Evolutionary conservation across 495 filamentous ascomycete genomes (phyloP).

Genomic region (Xylaria palmicola): DNA sequence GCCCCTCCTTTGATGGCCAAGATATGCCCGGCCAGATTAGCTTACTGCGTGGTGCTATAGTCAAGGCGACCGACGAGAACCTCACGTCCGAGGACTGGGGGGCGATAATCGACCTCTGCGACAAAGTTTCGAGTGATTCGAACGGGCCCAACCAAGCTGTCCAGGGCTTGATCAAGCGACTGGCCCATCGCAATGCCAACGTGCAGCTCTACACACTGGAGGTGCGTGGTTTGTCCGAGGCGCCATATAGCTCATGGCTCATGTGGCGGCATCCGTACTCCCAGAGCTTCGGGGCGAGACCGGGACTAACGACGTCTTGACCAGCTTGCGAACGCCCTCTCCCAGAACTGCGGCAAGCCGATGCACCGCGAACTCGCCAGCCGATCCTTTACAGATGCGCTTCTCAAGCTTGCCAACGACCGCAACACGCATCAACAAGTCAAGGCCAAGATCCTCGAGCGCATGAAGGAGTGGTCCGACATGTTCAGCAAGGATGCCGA

Average conservation of each 20-base stretch:
- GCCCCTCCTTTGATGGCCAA: neutral
- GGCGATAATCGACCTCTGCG: constrained; percentile 97
- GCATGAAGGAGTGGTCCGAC: constrained; percentile 93
- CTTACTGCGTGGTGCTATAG: constrained; percentile 43
- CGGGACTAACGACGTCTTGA: neutral
- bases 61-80: constrained; percentile 98
- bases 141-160: constrained; percentile 86
- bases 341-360: constrained; percentile 88
- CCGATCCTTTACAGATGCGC: constrained; percentile 91
- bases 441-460: constrained; percentile 93
- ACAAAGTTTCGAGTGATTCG: constrained; percentile 66
- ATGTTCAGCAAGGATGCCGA: constrained; percentile 91
- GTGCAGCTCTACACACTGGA: constrained; percentile 99
- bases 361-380: constrained; percentile 94
- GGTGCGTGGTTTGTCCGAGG: constrained; percentile 55
- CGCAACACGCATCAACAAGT: constrained; percentile 95
- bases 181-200: constrained; percentile 97
- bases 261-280: neutral
- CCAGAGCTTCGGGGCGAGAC: neutral
- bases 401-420: constrained; percentile 86
- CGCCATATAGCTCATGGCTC: too few species aligned
- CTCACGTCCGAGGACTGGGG: constrained; percentile 98
- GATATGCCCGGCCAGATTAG: neutral
- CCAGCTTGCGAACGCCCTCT: constrained; percentile 85
- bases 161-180: constrained; percentile 88